Base-by-base conservation (phyloP, 176 grass and related monocot species). In the Rhipidocladum racemiflorum region DNA sequence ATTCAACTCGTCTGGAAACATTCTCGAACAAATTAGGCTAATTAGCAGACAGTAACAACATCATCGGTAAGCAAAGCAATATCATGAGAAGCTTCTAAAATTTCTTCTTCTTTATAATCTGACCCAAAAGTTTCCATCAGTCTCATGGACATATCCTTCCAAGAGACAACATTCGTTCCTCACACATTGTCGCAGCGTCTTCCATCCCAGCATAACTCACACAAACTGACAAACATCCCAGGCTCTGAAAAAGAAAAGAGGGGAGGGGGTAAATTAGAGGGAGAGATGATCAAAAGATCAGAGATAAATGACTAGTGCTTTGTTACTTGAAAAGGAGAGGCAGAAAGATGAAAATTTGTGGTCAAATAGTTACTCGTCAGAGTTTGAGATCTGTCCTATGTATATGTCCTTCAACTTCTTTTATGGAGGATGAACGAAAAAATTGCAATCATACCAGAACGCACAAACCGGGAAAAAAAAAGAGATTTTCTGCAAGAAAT, bases 81-180 rank as follows among this genome's bases (percentile, higher is more conserved):
- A 39, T 73, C 48, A 79, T 71, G 46, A 84, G 68, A 70, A 79
- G 29, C 75, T 87, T 28, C 21, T 34, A 10, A 71, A 7, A 18
- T 24, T 7, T 57, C 61, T 77, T 69, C 28, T 73, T 77, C 48
- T 49, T 23, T 83, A 86, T 86, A 85, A 72, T 23, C 38, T 36
- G 64, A 62, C 21, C 35, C 35, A 84, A 30, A 72, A 86, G 73
- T 60, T 67, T 9, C 72, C 78, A 18, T 72, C 65, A 66, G 23
- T 48, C 84, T 83, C 84, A 79, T 66, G 81, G 34, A 72, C 78
- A 67, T 77, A 65, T 76, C 57, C 53, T 89, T 85, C 82, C 77
- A 54, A 34, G 55, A 75, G 16, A 72, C 75, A 60, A n/a, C 36
- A 20, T 23, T 42, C 70, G 11, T 70, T 25, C 66, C 48, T 72